Evolutionary conservation across 768 basidiomycete genomes (phyloP).

Genomic region (Boletus tomentosulus): DNA sequence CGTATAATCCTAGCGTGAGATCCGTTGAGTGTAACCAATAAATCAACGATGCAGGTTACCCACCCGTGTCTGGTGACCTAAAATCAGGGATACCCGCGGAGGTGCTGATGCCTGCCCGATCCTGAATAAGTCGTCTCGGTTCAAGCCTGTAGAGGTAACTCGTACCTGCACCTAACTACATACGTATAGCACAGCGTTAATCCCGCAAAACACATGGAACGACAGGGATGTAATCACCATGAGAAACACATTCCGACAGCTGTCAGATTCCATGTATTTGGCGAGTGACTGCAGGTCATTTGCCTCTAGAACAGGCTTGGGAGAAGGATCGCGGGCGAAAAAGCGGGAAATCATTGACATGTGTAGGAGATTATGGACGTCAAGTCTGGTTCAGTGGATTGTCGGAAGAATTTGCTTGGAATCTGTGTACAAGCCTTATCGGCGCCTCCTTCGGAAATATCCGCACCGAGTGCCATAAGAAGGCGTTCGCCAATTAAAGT

Average conservation of each 20-base stretch:
- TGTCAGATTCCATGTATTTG: slow-evolving; percentile 63
- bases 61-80: slow-evolving; percentile 79
- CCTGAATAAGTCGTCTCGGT: not conserved
- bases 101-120: slow-evolving; percentile 60
- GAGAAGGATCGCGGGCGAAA: slow-evolving; percentile 3
- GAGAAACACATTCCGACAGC: slow-evolving; percentile 65
- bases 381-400: not conserved
- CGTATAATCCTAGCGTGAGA: slow-evolving; percentile 24
- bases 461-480: no score
- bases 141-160: not conserved
- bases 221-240: slow-evolving; percentile 47
- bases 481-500: no score
- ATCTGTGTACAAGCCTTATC: no score
- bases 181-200: not conserved
- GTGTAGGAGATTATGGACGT: not conserved
- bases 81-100: slow-evolving; percentile 89
- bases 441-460: no score
- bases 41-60: slow-evolving; percentile 13
- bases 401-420: no score
- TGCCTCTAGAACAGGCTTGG: slow-evolving; percentile 25
- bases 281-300: slow-evolving; percentile 47
- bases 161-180: slow-evolving; percentile 66
- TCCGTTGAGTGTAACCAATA: not conserved
- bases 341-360: slow-evolving; percentile 12
- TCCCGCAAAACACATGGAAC: not conserved